Conservation (phyloP, 139 green algal genomes). For the Trebouxia sp. region DNA sequence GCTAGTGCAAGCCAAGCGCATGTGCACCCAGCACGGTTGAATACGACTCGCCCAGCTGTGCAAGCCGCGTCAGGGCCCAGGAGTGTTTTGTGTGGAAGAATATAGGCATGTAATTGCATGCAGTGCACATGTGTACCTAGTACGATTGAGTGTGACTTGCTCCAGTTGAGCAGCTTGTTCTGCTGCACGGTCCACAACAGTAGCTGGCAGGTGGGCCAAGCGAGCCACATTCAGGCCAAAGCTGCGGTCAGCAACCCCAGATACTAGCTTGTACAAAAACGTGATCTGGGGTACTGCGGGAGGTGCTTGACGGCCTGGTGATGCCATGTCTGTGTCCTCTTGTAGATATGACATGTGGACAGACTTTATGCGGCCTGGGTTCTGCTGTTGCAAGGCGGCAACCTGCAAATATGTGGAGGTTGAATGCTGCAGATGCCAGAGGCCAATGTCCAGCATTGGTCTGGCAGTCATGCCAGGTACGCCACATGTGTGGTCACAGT, state of each 20-base stretch:
- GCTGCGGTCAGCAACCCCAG: slow-evolving; percentile 63
- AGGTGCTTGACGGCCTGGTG: neutral
- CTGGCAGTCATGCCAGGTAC: no score
- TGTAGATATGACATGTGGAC: slow-evolving; percentile 54
- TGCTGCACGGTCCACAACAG: slow-evolving; percentile 42
- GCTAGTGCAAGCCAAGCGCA: no score
- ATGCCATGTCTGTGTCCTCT: slow-evolving; percentile 1
- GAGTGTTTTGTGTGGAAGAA: no score
- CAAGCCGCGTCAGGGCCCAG: no score
- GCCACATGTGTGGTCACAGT: no score
- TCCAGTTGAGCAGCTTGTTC: slow-evolving; percentile 26
- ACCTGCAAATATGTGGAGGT: slow-evolving; percentile 28
- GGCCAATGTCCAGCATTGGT: neutral
- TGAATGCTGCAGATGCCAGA: neutral
- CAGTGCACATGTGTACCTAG: slow-evolving; percentile 1
- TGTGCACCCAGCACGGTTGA: no score
- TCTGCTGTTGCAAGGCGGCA: slow-evolving; percentile 23
- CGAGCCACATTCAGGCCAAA: slow-evolving; percentile 91
- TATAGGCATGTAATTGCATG: no score
- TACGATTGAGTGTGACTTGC: neutral
- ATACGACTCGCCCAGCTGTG: no score
- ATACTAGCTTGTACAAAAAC: slow-evolving; percentile 87
- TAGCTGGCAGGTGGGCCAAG: slow-evolving; percentile 70
- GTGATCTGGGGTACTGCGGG: slow-evolving; percentile 50
- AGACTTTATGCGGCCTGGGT: slow-evolving; percentile 30